Evolutionary conservation across 2,329 filamentous ascomycete genomes (phyloP), one percentile per base, ranked within the genome.

Genomic region (Aspergillus uvarum): DNA sequence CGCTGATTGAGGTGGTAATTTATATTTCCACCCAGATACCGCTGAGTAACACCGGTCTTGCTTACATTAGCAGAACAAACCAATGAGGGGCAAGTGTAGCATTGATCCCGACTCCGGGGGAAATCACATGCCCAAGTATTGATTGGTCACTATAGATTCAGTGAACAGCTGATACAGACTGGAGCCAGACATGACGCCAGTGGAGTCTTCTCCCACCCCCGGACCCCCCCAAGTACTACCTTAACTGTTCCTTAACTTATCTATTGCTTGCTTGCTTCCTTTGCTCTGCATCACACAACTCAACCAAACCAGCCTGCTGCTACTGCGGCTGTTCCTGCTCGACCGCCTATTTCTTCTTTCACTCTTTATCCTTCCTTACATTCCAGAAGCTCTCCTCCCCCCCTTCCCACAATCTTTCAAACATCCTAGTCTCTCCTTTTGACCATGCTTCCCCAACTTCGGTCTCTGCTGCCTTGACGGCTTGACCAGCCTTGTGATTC

Each of bases 111-210:
- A 1, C 7, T 2, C 29, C 21, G 7, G 52, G 52, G 4, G 11
- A 50, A 54, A 59, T 68, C 66, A 68, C 67, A 66, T 68, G 63
- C 14, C 10, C 12, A 2, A 11, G 2, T 24, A 22, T 2, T 67
- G 57, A 69, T 69, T 69, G 65, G 65, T 16, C 54, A 19, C n/a
- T 12, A n/a, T 12, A 11, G 35, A 22, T 19, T 35, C 47, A 31
- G 38, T 44, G 59, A 59, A 59, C 66, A 67, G 65, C 63, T 68
- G 67, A 69, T 69, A 68, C 59, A 35, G 58, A 60, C 63, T 35
- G 32, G 26, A 29, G 26, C 26, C 7, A 35, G 32, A 48, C 68
- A 62, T 69, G 67, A 69, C 67, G 67, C 65, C 67, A 68, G 66
- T 35, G 52, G 22, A 51, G 44, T 49, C 24, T 16, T 16, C 32